Percentiles rank a stretch among this genome's conserved stretches.
These are phyloP conservation scores for Phytopythium cucurbitacearum DNA, from an alignment of 352 stramenopile genomes.

Conservation along the genomic window DNA sequence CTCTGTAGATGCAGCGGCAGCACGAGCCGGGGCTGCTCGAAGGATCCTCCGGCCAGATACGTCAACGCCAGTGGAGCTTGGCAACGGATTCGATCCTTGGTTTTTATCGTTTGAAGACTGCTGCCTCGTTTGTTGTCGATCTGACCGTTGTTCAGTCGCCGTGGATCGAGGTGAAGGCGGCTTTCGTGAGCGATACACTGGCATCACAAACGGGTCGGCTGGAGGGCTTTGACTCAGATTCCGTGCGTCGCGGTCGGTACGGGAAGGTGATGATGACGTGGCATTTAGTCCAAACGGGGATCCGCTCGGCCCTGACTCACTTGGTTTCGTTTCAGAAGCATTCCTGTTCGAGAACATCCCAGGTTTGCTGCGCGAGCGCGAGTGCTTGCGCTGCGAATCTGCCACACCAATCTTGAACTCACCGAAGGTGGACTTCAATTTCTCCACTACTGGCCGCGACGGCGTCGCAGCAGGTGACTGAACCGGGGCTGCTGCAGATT, in stretches of 20 bases:
- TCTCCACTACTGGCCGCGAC: not conserved
- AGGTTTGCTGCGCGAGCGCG: slow-evolving; percentile 9
- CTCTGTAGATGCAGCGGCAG: slow-evolving; percentile 7
- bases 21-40: slow-evolving; percentile 21
- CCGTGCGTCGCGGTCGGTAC: slow-evolving; percentile 23
- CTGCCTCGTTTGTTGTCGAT: slow-evolving; percentile 10
- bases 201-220: slow-evolving; percentile 44
- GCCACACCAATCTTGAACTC: slow-evolving; percentile 24
- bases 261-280: slow-evolving; percentile 10
- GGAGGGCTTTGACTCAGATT: slow-evolving; percentile 21
- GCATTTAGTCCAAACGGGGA: slow-evolving; percentile 27
- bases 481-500: slow-evolving; percentile 17
- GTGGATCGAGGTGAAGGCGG: slow-evolving; percentile 5
- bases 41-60: slow-evolving; percentile 26
- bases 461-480: slow-evolving; percentile 5
- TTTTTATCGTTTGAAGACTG: not conserved
- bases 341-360: slow-evolving; percentile 34
- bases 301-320: slow-evolving; percentile 10
- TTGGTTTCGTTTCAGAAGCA: slow-evolving; percentile 12
- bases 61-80: slow-evolving; percentile 7
- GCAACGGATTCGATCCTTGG: slow-evolving; percentile 1
- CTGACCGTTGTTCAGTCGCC: not conserved
- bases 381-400: slow-evolving; percentile 9
- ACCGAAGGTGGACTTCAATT: slow-evolving; percentile 6
- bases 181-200: slow-evolving; percentile 23